Conservation (phyloP, 768 basidiomycete genomes). For the Russula sp. region DNA sequence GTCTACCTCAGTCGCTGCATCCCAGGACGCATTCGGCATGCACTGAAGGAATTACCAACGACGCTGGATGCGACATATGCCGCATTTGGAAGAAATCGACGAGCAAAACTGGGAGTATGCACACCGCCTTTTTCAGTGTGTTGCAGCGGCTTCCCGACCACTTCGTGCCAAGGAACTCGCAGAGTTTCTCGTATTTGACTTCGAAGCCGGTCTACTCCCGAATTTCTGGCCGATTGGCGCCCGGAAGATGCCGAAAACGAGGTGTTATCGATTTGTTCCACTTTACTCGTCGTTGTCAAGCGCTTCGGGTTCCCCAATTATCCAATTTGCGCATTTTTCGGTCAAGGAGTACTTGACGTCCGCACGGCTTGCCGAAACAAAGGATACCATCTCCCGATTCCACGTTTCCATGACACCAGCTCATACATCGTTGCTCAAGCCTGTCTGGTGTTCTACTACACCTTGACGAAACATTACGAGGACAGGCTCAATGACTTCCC, state of each 20-base stretch:
- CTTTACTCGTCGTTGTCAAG: background rate
- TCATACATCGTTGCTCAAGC: background rate
- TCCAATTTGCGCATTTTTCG: background rate
- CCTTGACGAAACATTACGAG: background rate
- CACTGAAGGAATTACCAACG: background rate
- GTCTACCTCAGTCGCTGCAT: background rate
- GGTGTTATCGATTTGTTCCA: background rate
- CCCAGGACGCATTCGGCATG: background rate
- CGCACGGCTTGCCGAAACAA: background rate
- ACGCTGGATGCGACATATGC: conserved; percentile 2
- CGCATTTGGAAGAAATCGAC: background rate
- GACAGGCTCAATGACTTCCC: background rate
- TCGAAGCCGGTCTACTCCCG: background rate
- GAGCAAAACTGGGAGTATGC: background rate
- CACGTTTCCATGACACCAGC: background rate
- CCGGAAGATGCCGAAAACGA: background rate
- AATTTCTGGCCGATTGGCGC: background rate
- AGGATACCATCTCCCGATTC: background rate
- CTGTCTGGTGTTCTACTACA: background rate
- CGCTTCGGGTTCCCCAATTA: background rate
- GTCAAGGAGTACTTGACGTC: background rate
- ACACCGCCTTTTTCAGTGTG: background rate
- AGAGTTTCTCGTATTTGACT: conserved; percentile 2
- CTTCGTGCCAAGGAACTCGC: background rate
- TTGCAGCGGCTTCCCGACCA: conserved; percentile 1